Conservation (phyloP, 129 eudicot genomes). For the Gnaphalium uliginosum region DNA sequence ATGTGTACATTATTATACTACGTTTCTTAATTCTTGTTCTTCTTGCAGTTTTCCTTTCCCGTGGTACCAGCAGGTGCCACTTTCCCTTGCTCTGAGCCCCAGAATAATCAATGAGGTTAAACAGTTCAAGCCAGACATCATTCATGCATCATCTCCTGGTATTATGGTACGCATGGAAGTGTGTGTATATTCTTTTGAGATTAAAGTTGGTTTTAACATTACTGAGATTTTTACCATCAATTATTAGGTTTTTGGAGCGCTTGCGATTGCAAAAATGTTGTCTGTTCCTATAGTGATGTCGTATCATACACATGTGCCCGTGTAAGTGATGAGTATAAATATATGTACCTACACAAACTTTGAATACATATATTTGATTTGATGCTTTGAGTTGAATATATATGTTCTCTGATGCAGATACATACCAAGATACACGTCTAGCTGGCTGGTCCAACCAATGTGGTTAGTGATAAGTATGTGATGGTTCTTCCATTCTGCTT, state of each 20-base stretch:
- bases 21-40: conserved; percentile 12
- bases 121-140: conserved; percentile 88
- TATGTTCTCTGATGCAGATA: conserved; percentile 50
- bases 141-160: conserved; percentile 98
- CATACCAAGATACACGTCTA: conserved; percentile 94
- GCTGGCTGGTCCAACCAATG: conserved; percentile 97
- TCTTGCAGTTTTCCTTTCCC: conserved; percentile 89
- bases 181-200: background rate
- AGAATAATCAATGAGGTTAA: conserved; percentile 91
- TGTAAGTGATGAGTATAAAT: conserved; percentile 52
- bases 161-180: conserved; percentile 58
- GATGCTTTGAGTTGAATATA: conserved; percentile 20
- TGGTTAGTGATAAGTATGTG: conserved; percentile 92
- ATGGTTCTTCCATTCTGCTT: conserved; percentile 14
- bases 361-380: conserved; percentile 19
- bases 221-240: conserved; percentile 17
- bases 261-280: conserved; percentile 83
- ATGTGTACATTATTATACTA: conserved; percentile 6
- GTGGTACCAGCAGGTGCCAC: conserved; percentile 96
- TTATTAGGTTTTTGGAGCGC: conserved; percentile 90
- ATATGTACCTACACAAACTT: background rate
- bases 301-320: conserved; percentile 97
- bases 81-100: conserved; percentile 96
- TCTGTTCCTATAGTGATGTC: conserved; percentile 97
- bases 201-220: background rate